These are phyloP conservation scores for Lizanozyma gosingica DNA, from an alignment of 1,139 yeast genomes.

Conservation along the genomic window DNA sequence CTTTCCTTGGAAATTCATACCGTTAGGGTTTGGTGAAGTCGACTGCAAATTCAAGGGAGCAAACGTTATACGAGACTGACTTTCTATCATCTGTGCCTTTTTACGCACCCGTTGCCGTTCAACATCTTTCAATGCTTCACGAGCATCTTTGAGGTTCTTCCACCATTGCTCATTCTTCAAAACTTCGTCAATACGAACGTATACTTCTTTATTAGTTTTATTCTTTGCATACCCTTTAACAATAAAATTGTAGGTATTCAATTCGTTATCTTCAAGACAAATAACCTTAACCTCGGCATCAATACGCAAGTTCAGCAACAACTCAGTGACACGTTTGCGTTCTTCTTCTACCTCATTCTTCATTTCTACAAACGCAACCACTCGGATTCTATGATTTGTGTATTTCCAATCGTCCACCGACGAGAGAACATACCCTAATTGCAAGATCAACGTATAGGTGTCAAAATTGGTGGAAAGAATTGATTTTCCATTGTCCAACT, in stretches of 20 bases:
- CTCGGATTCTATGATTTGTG: slow-evolving; percentile 57
- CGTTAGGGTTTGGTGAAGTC: neutral
- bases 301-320: slow-evolving; percentile 71
- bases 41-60: slow-evolving; percentile 18
- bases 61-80: slow-evolving; percentile 6
- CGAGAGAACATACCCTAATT: slow-evolving; percentile 81
- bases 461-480: slow-evolving; percentile 85
- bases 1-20: slow-evolving; percentile 12
- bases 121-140: slow-evolving; percentile 35
- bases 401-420: slow-evolving; percentile 91
- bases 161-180: slow-evolving; percentile 49
- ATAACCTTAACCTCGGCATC: slow-evolving; percentile 69
- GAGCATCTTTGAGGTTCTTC: slow-evolving; percentile 52
- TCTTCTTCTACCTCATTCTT: slow-evolving; percentile 66
- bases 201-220: slow-evolving; percentile 17
- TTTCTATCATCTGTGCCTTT: slow-evolving; percentile 2
- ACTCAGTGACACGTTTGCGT: slow-evolving; percentile 43
- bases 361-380: slow-evolving; percentile 83
- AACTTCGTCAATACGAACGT: slow-evolving; percentile 22
- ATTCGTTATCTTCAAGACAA: slow-evolving; percentile 52
- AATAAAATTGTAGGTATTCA: slow-evolving; percentile 64
- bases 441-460: slow-evolving; percentile 86
- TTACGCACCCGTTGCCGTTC: slow-evolving; percentile 18
- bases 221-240: slow-evolving; percentile 50
- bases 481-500: slow-evolving; percentile 56